These are phyloP conservation scores for Mentha longifolia DNA, from an alignment of 257 asterid species.

Conservation along the genomic window DNA sequence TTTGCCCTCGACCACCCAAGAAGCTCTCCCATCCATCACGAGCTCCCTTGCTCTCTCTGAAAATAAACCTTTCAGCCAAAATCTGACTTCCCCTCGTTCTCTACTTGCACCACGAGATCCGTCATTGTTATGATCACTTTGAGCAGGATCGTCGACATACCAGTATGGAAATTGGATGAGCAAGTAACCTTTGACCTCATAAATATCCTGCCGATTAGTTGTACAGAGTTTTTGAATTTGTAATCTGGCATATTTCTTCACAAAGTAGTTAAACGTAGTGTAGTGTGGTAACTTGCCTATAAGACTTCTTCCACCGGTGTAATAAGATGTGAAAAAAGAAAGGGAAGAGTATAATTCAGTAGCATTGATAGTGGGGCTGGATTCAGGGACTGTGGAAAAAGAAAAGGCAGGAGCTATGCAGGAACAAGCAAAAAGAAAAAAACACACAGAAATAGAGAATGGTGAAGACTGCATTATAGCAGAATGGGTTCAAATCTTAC, in stretches of 20 bases:
- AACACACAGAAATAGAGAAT: constrained; percentile 14
- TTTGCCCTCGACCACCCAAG: constrained; percentile 36
- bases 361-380: constrained; percentile 22
- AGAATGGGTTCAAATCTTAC: not conserved
- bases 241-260: constrained; percentile 24
- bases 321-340: constrained; percentile 14
- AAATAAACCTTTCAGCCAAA: constrained; percentile 57
- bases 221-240: constrained; percentile 25
- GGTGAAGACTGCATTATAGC: constrained; percentile 31
- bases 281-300: not conserved
- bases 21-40: constrained; percentile 56
- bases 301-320: constrained; percentile 37
- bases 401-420: not conserved
- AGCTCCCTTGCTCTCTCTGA: constrained; percentile 55
- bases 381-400: constrained; percentile 45
- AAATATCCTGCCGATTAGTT: constrained; percentile 41
- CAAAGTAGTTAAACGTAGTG: not conserved
- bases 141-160: not conserved
- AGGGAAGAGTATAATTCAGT: constrained; percentile 1
- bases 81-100: constrained; percentile 16
- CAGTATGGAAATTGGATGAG: constrained; percentile 26
- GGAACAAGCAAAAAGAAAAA: constrained; percentile 32
- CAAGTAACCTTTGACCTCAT: constrained; percentile 45
- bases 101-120: not conserved
- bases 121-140: not conserved